Evolutionary conservation across 108 stramenopile genomes (phyloP).

Genomic region (Nitzschia inconspicua): DNA sequence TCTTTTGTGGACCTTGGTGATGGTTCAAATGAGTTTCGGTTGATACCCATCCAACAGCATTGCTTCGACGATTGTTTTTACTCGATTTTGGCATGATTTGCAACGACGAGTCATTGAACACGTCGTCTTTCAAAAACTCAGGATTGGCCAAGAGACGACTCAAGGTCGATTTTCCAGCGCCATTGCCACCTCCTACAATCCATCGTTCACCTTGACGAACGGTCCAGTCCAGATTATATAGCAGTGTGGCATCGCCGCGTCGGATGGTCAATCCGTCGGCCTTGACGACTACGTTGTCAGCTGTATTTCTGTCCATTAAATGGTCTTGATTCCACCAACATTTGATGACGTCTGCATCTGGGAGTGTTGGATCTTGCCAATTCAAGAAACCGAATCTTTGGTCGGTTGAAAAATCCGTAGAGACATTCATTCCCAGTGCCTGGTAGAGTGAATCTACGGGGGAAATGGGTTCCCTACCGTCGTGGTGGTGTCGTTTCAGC

Average conservation of each 20-base stretch:
- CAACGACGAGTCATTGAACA: conserved; percentile 3
- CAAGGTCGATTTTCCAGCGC: conserved; percentile 66
- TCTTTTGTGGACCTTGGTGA: conserved; percentile 4
- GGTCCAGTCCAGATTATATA: conserved; percentile 60
- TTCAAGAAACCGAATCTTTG: too few species aligned
- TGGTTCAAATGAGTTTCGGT: conserved; percentile 66
- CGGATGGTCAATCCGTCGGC: conserved; percentile 14
- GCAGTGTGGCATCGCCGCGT: conserved; percentile 28
- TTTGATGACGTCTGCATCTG: neutral
- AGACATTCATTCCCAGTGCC: too few species aligned
- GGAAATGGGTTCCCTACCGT: too few species aligned
- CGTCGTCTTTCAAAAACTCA: conserved; percentile 1
- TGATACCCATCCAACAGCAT: conserved; percentile 64
- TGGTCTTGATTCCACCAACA: neutral
- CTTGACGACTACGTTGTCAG: conserved; percentile 7
- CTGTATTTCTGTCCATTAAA: neutral
- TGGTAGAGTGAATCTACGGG: too few species aligned
- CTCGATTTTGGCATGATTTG: conserved; percentile 3
- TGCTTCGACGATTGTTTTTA: neutral
- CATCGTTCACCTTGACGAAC: conserved; percentile 59
- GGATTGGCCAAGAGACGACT: conserved; percentile 51
- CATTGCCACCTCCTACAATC: conserved; percentile 75
- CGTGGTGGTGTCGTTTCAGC: too few species aligned
- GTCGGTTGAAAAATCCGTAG: too few species aligned
- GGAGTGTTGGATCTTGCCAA: neutral